phyloP scores from a whole-genome alignment of 163 green algal genomes.

The Volvox carteri region DNA sequence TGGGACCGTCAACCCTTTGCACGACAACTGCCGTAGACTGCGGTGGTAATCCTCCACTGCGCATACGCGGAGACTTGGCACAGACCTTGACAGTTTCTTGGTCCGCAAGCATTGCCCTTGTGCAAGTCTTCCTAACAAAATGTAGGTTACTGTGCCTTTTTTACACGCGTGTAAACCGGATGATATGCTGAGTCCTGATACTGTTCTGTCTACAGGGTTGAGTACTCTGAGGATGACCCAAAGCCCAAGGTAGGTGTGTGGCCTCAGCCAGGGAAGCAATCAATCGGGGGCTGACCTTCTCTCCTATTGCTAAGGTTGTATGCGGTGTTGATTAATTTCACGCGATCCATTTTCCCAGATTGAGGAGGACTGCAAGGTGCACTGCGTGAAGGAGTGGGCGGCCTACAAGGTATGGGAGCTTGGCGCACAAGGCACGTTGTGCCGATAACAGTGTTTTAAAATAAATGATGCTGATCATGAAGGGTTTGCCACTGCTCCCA shows the following conservation, averaged over 20 bases:
- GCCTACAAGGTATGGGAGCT: slow-evolving; percentile 77
- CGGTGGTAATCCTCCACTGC: background rate
- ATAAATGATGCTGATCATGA: background rate
- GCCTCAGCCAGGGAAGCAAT: background rate
- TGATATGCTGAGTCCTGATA: background rate
- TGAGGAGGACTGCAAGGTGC: slow-evolving; percentile 88
- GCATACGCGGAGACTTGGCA: no score
- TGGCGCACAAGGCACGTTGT: background rate
- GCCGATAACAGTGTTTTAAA: background rate
- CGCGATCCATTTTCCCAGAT: slow-evolving; percentile 65
- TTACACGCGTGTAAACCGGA: no score
- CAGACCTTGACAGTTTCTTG: no score
- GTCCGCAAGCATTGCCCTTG: background rate
- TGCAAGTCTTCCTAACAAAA: background rate
- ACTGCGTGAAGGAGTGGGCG: slow-evolving; percentile 86
- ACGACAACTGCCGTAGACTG: background rate
- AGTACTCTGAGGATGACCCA: slow-evolving; percentile 76
- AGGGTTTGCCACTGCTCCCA: background rate
- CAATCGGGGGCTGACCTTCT: background rate
- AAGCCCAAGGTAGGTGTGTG: slow-evolving; percentile 68
- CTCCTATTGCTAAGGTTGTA: background rate
- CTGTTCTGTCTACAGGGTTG: slow-evolving; percentile 62
- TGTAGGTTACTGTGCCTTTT: background rate
- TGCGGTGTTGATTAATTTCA: background rate
- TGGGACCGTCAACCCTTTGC: background rate